Conservation (phyloP, 148 eudicot genomes). For the Beta vulgaris region DNA sequence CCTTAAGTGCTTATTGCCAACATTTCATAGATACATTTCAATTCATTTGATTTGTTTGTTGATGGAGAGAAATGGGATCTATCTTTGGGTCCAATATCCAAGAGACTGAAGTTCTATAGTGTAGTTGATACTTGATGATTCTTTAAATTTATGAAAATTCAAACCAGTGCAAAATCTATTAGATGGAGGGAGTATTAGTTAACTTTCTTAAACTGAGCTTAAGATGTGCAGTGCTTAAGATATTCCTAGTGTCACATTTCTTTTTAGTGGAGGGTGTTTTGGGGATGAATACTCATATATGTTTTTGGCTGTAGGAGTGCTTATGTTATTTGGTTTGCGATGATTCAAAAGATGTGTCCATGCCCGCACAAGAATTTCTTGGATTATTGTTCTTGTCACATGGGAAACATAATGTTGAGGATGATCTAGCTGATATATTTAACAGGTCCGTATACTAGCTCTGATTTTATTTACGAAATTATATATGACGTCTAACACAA, state of each 20-base stretch:
- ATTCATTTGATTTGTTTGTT: too few species aligned
- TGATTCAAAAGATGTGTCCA: conserved; percentile 68
- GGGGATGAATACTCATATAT: background rate
- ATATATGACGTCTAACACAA: conserved; percentile 1
- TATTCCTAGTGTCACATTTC: background rate
- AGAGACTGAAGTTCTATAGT: too few species aligned
- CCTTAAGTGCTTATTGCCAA: too few species aligned
- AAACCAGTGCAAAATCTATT: background rate
- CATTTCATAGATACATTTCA: too few species aligned
- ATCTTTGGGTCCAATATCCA: too few species aligned
- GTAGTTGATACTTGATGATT: too few species aligned
- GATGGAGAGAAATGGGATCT: too few species aligned
- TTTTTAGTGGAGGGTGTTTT: background rate
- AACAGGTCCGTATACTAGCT: conserved; percentile 51
- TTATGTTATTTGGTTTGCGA: conserved; percentile 76
- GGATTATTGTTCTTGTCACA: conserved; percentile 44
- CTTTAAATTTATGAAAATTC: background rate
- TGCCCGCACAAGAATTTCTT: conserved; percentile 66
- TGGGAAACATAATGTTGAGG: conserved; percentile 42
- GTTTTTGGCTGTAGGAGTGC: conserved; percentile 60
- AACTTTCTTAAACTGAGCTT: background rate
- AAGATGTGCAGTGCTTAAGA: too few species aligned
- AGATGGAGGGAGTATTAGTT: background rate
- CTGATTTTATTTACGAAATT: background rate
- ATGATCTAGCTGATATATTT: conserved; percentile 63